Conservation (phyloP, 352 stramenopile genomes). For the Phytophthora tubulina region DNA sequence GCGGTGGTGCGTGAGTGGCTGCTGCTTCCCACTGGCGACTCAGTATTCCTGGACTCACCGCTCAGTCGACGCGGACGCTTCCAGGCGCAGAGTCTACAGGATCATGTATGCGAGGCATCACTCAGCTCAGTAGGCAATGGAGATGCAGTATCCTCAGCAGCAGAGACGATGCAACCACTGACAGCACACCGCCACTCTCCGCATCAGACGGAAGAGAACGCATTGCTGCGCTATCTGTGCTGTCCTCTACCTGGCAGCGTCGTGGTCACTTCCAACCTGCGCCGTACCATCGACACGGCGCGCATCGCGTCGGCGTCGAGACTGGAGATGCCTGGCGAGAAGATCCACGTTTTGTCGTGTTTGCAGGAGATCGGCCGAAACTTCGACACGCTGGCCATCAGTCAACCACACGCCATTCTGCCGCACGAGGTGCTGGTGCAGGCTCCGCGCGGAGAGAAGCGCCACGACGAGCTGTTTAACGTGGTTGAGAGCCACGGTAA, state of each 20-base stretch:
- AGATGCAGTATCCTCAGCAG: background rate
- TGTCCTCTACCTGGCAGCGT: constrained; percentile 60
- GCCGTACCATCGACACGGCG: constrained; percentile 81
- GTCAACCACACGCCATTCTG: constrained; percentile 53
- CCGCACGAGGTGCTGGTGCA: constrained; percentile 41
- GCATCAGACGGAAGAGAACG: constrained; percentile 29
- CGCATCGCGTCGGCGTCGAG: constrained; percentile 76
- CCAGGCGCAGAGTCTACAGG: constrained; percentile 68
- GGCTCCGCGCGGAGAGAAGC: constrained; percentile 50
- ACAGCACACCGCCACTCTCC: constrained; percentile 13
- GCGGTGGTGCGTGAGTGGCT: constrained; percentile 75
- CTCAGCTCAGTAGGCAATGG: constrained; percentile 3
- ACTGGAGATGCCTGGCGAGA: constrained; percentile 59
- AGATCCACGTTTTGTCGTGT: constrained; percentile 84
- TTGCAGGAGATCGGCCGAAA: constrained; percentile 90
- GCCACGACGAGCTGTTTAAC: constrained; percentile 76
- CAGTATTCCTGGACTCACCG: constrained; percentile 88
- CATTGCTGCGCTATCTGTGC: constrained; percentile 60
- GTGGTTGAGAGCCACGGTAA: constrained; percentile 83
- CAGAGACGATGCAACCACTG: background rate
- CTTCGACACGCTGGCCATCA: constrained; percentile 86
- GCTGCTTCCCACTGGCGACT: constrained; percentile 71
- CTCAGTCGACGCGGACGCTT: constrained; percentile 67
- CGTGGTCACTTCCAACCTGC: constrained; percentile 79
- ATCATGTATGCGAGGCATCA: constrained; percentile 49